Evolutionary conservation across 163 green algal species (phyloP).

Genomic region (Chloromonas sp.): DNA sequence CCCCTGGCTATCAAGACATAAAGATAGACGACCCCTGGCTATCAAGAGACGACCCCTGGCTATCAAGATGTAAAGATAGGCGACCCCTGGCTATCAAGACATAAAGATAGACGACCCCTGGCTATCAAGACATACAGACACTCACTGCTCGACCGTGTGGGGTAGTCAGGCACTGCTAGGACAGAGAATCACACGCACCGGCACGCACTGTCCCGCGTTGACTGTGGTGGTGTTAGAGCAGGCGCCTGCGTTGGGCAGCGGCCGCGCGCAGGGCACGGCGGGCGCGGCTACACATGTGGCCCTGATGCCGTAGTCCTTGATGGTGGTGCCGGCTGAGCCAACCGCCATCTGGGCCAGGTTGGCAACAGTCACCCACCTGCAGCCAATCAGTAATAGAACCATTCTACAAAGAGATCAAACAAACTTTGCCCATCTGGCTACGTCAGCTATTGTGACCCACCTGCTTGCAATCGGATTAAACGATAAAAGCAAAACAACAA

Average conservation of each 20-base stretch:
- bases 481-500: not conserved
- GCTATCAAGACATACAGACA: not conserved
- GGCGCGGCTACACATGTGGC: slow-evolving; percentile 8
- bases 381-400: not conserved
- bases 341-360: slow-evolving; percentile 1
- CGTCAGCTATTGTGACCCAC: not conserved
- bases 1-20: too few relatives aligned
- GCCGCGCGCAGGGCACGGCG: not conserved
- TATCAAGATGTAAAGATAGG: too few relatives aligned
- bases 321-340: too few relatives aligned
- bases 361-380: slow-evolving; percentile 23
- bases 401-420: too few relatives aligned
- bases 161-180: too few relatives aligned
- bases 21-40: too few relatives aligned
- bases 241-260: not conserved
- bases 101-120: too few relatives aligned
- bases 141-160: not conserved
- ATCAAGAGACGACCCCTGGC: too few relatives aligned
- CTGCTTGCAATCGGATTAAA: not conserved
- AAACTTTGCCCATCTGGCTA: too few relatives aligned
- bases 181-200: too few relatives aligned
- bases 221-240: not conserved
- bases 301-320: slow-evolving; percentile 12
- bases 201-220: not conserved
- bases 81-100: too few relatives aligned